A percentile compares a stretch with the other conserved stretches of the same genome.
Evolutionary conservation across 192 early-diverging fungal species (phyloP).

Genomic region (Gigaspora rosea): DNA sequence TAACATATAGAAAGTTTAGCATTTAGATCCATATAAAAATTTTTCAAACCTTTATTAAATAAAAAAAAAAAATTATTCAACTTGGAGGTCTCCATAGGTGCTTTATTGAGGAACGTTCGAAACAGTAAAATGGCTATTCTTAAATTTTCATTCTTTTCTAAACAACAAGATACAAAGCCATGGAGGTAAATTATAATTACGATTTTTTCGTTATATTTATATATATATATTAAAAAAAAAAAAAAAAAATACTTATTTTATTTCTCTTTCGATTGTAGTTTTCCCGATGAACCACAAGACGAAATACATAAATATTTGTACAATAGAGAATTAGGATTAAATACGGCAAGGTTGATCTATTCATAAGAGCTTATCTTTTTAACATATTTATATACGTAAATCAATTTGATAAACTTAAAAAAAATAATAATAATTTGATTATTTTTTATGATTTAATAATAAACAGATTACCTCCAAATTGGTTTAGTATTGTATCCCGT

Average conservation of each 20-base stretch:
- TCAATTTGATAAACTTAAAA: no score
- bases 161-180: slow-evolving; percentile 14
- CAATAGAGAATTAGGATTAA: not conserved
- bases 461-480: not conserved
- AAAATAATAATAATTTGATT: no score
- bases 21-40: no score
- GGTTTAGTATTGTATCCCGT: slow-evolving; percentile 25
- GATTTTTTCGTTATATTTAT: not conserved
- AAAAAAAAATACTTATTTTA: no score
- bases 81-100: slow-evolving; percentile 13
- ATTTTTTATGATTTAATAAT: not conserved
- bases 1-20: no score
- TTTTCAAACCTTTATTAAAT: no score
- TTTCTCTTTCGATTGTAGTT: no score
- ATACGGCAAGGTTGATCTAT: not conserved
- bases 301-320: slow-evolving; percentile 2
- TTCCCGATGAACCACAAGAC: not conserved
- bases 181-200: slow-evolving; percentile 1
- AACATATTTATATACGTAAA: no score
- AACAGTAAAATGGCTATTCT: slow-evolving; percentile 16
- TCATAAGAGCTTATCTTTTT: no score
- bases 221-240: not conserved
- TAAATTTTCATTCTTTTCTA: slow-evolving; percentile 17
- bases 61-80: not conserved
- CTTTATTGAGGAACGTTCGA: slow-evolving; percentile 13